phyloP scores from a whole-genome alignment of 2,329 filamentous ascomycete genomes.

The Aspergillus flavus region DNA sequence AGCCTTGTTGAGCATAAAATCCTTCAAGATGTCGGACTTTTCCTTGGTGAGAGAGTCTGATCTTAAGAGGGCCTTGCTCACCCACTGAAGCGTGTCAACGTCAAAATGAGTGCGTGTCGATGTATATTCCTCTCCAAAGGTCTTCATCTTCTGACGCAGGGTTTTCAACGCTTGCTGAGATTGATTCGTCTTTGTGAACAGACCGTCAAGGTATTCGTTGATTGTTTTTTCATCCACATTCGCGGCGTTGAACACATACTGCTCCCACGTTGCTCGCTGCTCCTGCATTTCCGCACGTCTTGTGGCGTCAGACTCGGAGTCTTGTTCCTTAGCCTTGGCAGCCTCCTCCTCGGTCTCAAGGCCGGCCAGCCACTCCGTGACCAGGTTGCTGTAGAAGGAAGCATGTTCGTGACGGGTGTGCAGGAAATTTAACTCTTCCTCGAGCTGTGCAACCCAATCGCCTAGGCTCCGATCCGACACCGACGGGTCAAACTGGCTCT shows the following conservation, averaged over 20 bases:
- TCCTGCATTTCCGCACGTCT: slow-evolving; percentile 58
- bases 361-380: slow-evolving; percentile 56
- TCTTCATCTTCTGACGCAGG: slow-evolving; percentile 43
- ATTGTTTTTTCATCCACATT: slow-evolving; percentile 52
- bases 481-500: slow-evolving; percentile 57
- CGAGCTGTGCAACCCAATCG: slow-evolving; percentile 53
- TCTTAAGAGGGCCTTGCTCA: slow-evolving; percentile 53
- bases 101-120: slow-evolving; percentile 44
- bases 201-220: slow-evolving; percentile 51
- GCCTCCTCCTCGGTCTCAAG: slow-evolving; percentile 29
- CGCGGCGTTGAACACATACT: slow-evolving; percentile 54
- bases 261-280: slow-evolving; percentile 58
- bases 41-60: slow-evolving; percentile 56
- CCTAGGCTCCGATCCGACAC: slow-evolving; percentile 51
- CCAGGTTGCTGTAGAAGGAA: slow-evolving; percentile 57
- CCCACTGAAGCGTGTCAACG: slow-evolving; percentile 44
- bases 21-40: slow-evolving; percentile 54
- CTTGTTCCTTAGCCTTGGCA: slow-evolving; percentile 30
- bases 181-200: slow-evolving; percentile 52
- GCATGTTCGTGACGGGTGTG: slow-evolving; percentile 60
- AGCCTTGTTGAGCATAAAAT: slow-evolving; percentile 52
- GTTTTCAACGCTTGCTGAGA: slow-evolving; percentile 47
- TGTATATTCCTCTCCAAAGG: slow-evolving; percentile 37
- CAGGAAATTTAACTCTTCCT: slow-evolving; percentile 51
- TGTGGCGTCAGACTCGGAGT: slow-evolving; percentile 48